Evolutionary conservation across 352 stramenopile genomes (phyloP).

Genomic region (Phytophthora meadii): DNA sequence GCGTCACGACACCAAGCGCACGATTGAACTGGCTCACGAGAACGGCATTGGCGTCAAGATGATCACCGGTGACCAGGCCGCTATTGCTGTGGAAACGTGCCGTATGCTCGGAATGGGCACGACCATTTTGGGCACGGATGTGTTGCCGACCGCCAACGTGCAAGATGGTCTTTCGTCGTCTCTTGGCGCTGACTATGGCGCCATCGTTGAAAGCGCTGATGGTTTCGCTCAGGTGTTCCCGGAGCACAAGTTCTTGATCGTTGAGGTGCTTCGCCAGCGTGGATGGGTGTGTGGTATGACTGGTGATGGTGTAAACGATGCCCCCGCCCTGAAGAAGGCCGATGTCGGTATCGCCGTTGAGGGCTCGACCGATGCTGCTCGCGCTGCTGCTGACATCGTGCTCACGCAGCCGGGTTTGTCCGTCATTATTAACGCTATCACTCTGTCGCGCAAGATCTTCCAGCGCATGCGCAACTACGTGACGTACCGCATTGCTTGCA

Average conservation of each 20-base stretch:
- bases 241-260: constrained; percentile 92
- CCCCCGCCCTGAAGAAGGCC: constrained; percentile 71
- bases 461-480: constrained; percentile 95
- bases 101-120: constrained; percentile 92
- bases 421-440: constrained; percentile 92
- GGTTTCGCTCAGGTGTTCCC: constrained; percentile 95
- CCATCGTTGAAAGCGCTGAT: constrained; percentile 93
- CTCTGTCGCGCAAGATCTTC: constrained; percentile 93
- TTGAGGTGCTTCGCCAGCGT: constrained; percentile 86
- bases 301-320: constrained; percentile 77
- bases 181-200: constrained; percentile 67
- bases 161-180: constrained; percentile 68
- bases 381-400: constrained; percentile 94
- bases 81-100: constrained; percentile 95
- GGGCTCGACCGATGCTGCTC: constrained; percentile 88
- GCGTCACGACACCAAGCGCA: constrained; percentile 94
- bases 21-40: constrained; percentile 91
- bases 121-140: constrained; percentile 85
- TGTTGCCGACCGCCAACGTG: constrained; percentile 59
- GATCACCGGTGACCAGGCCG: constrained; percentile 95
- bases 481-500: constrained; percentile 94
- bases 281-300: constrained; percentile 82
- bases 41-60: constrained; percentile 97
- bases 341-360: constrained; percentile 84
- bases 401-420: constrained; percentile 93